phyloP scores from a whole-genome alignment of 139 green algal species.

The Cymbomonas tetramitiformis region DNA sequence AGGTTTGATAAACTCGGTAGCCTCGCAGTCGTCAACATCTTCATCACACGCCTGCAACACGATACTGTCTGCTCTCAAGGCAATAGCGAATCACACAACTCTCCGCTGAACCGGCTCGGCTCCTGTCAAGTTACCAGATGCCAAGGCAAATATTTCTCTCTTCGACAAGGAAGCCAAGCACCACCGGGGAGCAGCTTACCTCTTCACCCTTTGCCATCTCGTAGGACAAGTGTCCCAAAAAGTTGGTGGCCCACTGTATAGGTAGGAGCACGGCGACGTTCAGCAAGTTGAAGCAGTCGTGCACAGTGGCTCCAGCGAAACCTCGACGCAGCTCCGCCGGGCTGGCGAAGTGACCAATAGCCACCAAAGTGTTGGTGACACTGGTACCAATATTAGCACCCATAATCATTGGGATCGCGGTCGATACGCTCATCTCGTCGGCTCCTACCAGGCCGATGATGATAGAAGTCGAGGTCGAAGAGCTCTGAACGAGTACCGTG shows the following conservation, averaged over 20 bases:
- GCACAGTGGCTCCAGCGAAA: constrained; percentile 2
- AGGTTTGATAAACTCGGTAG: constrained; percentile 6
- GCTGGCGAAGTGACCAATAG: constrained; percentile 3
- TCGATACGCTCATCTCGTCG: neutral
- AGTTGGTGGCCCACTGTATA: constrained; percentile 1
- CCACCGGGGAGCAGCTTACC: too few species aligned
- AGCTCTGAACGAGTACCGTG: constrained; percentile 7
- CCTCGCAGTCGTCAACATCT: neutral
- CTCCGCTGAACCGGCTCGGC: too few species aligned
- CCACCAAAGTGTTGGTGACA: constrained; percentile 6
- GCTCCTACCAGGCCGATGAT: constrained; percentile 5
- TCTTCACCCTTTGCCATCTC: constrained; percentile 4
- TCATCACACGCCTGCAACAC: too few species aligned
- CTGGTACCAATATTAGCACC: constrained; percentile 7
- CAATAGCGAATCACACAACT: too few species aligned
- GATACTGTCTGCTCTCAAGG: too few species aligned
- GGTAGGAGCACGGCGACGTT: neutral
- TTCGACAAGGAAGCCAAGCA: too few species aligned
- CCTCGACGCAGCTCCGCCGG: neutral
- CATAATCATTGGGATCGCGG: constrained; percentile 5
- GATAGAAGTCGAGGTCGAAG: constrained; percentile 5
- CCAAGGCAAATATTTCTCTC: too few species aligned
- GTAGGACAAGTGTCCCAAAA: constrained; percentile 3
- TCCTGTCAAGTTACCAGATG: too few species aligned
- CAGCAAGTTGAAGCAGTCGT: constrained; percentile 6